Conservation (phyloP, 2,329 filamentous ascomycete genomes). For the Blumeriella jaapii region DNA sequence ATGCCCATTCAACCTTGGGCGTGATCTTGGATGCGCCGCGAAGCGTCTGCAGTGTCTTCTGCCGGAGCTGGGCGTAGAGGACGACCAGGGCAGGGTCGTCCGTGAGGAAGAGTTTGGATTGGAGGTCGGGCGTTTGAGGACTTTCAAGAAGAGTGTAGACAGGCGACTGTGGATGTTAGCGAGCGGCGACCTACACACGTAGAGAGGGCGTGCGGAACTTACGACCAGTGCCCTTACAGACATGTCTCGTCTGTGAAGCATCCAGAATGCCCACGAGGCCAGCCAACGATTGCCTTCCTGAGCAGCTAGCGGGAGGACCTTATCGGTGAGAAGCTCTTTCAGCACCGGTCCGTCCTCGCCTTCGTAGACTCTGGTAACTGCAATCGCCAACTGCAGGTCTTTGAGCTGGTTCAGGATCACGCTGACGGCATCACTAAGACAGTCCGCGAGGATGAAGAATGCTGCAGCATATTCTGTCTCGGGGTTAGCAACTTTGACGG, state of each 20-base stretch:
- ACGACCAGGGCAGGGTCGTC: conserved; percentile 86
- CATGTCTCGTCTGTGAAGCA: conserved; percentile 70
- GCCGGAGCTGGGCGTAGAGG: conserved; percentile 75
- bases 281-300: conserved; percentile 85
- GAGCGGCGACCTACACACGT: not conserved
- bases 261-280: conserved; percentile 91
- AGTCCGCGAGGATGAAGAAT: conserved; percentile 86
- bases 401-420: conserved; percentile 79
- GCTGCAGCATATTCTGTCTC: conserved; percentile 82
- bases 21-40: conserved; percentile 74
- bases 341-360: conserved; percentile 71
- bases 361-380: conserved; percentile 78
- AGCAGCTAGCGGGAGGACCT: conserved; percentile 65
- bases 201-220: conserved; percentile 27
- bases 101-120: conserved; percentile 69
- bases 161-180: conserved; percentile 47
- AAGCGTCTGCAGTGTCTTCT: conserved; percentile 70
- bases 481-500: conserved; percentile 6
- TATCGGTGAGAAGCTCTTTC: conserved; percentile 63
- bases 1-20: conserved; percentile 73
- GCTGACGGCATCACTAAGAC: conserved; percentile 72
- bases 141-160: conserved; percentile 63
- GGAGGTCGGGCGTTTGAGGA: conserved; percentile 55
- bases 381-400: conserved; percentile 81
- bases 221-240: conserved; percentile 76